phyloP scores from a whole-genome alignment of 1,284 basidiomycete genomes.

The Malassezia arunalokei region DNA sequence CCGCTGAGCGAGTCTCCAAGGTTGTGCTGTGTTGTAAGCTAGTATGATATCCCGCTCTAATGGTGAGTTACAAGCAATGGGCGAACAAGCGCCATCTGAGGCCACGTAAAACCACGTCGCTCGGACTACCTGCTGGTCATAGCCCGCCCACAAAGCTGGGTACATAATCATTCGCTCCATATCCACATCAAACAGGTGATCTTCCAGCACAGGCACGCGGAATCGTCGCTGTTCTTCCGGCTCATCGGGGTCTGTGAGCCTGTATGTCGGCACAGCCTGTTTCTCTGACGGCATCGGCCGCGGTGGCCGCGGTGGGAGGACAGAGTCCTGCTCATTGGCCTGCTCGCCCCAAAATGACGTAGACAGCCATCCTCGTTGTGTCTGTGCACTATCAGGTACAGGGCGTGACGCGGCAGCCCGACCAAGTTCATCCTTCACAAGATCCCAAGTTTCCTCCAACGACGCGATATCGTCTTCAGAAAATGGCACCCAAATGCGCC shows the following conservation, averaged over 20 bases:
- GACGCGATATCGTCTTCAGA: constrained; percentile 25
- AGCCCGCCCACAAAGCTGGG: constrained; percentile 47
- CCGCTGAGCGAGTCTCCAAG: constrained; percentile 29
- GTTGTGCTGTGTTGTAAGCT: constrained; percentile 43
- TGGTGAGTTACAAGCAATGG: constrained; percentile 35
- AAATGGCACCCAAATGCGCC: constrained; percentile 33
- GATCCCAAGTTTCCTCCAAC: constrained; percentile 26
- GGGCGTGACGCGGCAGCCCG: neutral
- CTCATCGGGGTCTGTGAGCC: constrained; percentile 34
- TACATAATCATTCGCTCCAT: constrained; percentile 38
- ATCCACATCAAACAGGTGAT: constrained; percentile 41
- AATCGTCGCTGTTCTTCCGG: constrained; percentile 19
- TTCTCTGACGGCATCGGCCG: constrained; percentile 5
- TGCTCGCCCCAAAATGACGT: neutral
- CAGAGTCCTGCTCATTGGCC: neutral
- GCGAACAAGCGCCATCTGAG: constrained; percentile 25
- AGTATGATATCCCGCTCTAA: constrained; percentile 44
- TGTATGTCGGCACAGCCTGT: constrained; percentile 6
- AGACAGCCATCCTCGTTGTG: neutral
- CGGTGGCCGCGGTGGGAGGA: constrained; percentile 8
- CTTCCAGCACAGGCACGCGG: constrained; percentile 39
- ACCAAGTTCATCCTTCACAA: constrained; percentile 20
- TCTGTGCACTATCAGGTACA: constrained; percentile 2
- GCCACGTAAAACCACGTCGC: constrained; percentile 47
- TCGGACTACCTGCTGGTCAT: constrained; percentile 39